A percentile compares a stretch with the other conserved stretches of the same genome.
Conservation (phyloP, 2,329 filamentous ascomycete genomes). For the Hirsutella thompsonii region DNA sequence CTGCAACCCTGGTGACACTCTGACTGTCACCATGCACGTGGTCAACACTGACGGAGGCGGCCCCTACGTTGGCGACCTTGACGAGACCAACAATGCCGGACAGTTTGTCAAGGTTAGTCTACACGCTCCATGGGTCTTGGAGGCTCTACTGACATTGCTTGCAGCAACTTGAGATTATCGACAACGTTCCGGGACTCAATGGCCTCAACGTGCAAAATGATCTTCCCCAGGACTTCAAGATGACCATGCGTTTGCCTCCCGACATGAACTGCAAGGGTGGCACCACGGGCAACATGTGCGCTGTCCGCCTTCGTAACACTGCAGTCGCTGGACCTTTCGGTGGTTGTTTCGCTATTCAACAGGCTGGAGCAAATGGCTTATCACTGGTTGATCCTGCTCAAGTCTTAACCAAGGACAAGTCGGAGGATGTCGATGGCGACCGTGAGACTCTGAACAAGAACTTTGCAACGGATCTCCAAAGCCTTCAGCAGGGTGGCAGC, state of each 20-base stretch:
- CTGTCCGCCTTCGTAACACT: constrained; percentile 46
- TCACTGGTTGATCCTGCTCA: neutral
- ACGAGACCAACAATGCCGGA: neutral
- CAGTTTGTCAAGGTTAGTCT: neutral
- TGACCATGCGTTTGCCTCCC: neutral
- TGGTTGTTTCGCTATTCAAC: constrained; percentile 46
- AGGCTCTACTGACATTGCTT: neutral
- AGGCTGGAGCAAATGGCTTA: constrained; percentile 24
- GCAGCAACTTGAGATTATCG: neutral
- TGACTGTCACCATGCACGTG: neutral
- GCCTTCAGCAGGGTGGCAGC: neutral
- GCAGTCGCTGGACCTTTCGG: constrained; percentile 43
- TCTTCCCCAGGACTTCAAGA: neutral
- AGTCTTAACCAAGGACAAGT: neutral
- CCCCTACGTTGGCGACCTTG: neutral
- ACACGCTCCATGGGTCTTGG: too few species aligned
- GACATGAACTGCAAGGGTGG: neutral
- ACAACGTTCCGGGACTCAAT: neutral
- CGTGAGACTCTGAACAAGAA: neutral
- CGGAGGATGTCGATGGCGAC: neutral
- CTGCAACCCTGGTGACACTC: neutral
- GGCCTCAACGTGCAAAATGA: neutral
- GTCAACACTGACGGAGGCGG: neutral
- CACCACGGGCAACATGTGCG: constrained; percentile 45
- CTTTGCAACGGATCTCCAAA: neutral